Conservation (phyloP, 2,329 filamentous ascomycete species). For the Verticillium nonalfalfae region DNA sequence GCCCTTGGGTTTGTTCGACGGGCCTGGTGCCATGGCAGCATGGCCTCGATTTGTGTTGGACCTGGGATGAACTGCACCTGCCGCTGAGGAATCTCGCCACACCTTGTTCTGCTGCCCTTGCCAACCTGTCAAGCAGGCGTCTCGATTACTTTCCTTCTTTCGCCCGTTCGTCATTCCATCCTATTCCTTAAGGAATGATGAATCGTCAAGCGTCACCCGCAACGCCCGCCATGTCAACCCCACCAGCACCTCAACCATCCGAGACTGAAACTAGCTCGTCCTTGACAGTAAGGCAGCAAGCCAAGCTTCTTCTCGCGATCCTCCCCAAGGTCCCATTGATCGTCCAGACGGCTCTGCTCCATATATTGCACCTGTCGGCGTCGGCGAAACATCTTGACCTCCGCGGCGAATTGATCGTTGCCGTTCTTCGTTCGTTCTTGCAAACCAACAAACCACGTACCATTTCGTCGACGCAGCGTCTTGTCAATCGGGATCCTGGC, state of each 20-base stretch:
- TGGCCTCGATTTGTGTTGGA: not conserved
- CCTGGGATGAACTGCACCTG: not conserved
- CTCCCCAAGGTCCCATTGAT: conserved; percentile 55
- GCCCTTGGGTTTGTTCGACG: not conserved
- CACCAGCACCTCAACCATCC: conserved; percentile 10
- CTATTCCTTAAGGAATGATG: too few relatives aligned
- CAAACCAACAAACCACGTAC: conserved; percentile 35
- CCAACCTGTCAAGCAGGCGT: too few relatives aligned
- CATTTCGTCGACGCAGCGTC: conserved; percentile 56
- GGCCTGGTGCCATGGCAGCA: not conserved
- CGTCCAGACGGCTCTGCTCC: conserved; percentile 53
- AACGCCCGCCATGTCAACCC: not conserved
- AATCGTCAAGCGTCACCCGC: too few relatives aligned
- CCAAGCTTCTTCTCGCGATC: conserved; percentile 19
- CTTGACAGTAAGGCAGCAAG: not conserved
- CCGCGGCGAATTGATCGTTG: conserved; percentile 64
- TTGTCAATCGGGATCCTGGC: conserved; percentile 55
- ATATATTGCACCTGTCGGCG: conserved; percentile 62
- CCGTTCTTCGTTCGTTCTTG: conserved; percentile 63
- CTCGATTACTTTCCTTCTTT: too few relatives aligned
- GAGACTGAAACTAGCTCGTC: not conserved
- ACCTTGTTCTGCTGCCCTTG: not conserved
- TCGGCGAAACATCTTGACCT: conserved; percentile 74
- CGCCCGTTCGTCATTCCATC: not conserved
- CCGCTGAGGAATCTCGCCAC: not conserved